Conservation (phyloP, 805 yeast genomes). For the Cyberlindnera americana region DNA sequence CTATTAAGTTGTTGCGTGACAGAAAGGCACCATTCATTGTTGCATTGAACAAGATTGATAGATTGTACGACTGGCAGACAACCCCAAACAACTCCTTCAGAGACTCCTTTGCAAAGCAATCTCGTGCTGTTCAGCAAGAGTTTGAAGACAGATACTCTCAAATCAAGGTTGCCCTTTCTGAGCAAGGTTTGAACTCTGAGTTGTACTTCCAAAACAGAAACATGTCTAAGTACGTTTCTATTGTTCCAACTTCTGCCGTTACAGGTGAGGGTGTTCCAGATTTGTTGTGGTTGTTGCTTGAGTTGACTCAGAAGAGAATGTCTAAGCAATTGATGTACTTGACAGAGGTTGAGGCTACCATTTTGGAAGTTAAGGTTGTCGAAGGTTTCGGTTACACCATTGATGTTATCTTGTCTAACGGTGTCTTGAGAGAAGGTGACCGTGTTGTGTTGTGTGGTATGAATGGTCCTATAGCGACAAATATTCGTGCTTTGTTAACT, state of each 20-base stretch:
- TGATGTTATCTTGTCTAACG: conserved; percentile 96
- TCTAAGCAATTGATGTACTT: conserved; percentile 96
- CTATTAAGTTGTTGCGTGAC: conserved; percentile 86
- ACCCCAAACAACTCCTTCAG: conserved; percentile 94
- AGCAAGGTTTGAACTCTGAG: conserved; percentile 98
- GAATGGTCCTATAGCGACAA: conserved; percentile 97
- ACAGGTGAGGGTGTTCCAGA: conserved; percentile 99
- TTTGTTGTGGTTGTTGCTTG: conserved; percentile 90
- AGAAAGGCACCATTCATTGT: conserved; percentile 98
- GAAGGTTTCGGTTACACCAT: conserved; percentile 99
- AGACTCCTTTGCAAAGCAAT: conserved; percentile 83
- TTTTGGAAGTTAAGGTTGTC: conserved; percentile 94
- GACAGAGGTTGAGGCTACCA: conserved; percentile 91
- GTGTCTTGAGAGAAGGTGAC: conserved; percentile 93
- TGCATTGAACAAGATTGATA: conserved; percentile 95
- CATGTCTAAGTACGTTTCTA: conserved; percentile 88
- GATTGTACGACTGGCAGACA: conserved; percentile 91
- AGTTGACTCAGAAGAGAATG: conserved; percentile 98
- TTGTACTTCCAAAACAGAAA: conserved; percentile 93
- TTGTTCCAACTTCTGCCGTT: conserved; percentile 98
- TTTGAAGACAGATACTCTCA: conserved; percentile 82
- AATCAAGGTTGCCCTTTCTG: conserved; percentile 88
- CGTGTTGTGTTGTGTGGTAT: conserved; percentile 93
- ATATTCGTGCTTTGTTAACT: conserved; percentile 90
- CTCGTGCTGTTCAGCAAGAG: conserved; percentile 83